phyloP scores from a whole-genome alignment of 345 rosid genomes.

The Boechera stricta region DNA sequence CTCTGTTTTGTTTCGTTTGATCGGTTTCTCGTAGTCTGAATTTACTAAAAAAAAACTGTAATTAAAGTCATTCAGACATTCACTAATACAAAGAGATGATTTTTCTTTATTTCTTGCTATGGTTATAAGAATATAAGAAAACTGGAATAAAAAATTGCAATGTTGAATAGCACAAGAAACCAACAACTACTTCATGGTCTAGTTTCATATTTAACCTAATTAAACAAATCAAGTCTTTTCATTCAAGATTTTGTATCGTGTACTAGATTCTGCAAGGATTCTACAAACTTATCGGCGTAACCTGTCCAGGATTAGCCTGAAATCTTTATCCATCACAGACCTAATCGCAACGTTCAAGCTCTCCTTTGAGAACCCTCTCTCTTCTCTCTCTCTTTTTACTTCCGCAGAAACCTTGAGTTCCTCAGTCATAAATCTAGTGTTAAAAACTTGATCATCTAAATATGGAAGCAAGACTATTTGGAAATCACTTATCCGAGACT shows the following conservation, averaged over 20 bases:
- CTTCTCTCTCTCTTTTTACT: no score
- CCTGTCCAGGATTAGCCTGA: constrained; percentile 6
- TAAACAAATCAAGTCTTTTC: constrained; percentile 12
- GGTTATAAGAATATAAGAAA: background rate
- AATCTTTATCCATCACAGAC: no score
- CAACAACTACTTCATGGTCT: background rate
- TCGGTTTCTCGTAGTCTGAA: background rate
- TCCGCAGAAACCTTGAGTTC: no score
- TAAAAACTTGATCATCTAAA: no score
- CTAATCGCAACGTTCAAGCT: no score
- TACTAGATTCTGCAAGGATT: background rate
- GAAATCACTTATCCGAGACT: no score
- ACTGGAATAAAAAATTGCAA: background rate
- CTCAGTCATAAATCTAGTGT: no score
- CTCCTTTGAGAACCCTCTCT: no score
- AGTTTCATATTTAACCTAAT: constrained; percentile 3
- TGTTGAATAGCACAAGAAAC: background rate
- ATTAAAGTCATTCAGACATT: background rate
- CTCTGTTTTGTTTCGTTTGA: background rate
- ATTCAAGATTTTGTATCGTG: background rate
- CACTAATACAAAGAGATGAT: background rate
- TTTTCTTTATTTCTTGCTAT: background rate
- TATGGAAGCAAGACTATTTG: no score
- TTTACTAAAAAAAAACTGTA: background rate
- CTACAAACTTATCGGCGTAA: constrained; percentile 16